These are phyloP conservation scores for Curvularia eragrostidis DNA, from an alignment of 2,329 filamentous ascomycete genomes.

Conservation along the genomic window DNA sequence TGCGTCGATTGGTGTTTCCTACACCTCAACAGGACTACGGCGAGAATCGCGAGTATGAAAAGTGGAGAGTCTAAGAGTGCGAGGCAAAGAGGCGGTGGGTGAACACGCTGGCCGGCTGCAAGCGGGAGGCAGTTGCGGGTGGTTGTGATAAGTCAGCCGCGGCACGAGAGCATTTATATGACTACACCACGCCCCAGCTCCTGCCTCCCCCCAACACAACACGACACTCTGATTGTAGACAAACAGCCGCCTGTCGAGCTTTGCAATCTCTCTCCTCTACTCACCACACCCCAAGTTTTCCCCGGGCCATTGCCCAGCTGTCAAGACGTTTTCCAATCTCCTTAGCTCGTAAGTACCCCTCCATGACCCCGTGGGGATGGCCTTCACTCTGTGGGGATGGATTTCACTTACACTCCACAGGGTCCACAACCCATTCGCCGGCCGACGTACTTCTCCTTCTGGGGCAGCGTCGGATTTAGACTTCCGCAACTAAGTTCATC, in stretches of 20 bases:
- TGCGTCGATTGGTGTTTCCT: slow-evolving; percentile 33
- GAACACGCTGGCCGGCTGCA: slow-evolving; percentile 35
- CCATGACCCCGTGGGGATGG: slow-evolving; percentile 14
- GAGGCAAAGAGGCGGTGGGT: slow-evolving; percentile 42
- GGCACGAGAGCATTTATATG: slow-evolving; percentile 30
- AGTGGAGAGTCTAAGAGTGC: slow-evolving; percentile 28
- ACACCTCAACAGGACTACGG: slow-evolving; percentile 10
- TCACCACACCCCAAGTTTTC: slow-evolving; percentile 21
- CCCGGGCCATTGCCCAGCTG: slow-evolving; percentile 62
- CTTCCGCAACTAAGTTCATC: slow-evolving; percentile 46
- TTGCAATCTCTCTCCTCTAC: slow-evolving; percentile 17
- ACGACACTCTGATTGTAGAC: slow-evolving; percentile 13
- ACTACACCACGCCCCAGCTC: slow-evolving; percentile 10
- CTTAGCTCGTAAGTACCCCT: slow-evolving; percentile 82
- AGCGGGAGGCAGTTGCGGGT: slow-evolving; percentile 29
- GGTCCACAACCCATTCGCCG: slow-evolving; percentile 94
- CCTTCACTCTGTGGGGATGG: slow-evolving; percentile 8
- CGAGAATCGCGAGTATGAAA: slow-evolving; percentile 30
- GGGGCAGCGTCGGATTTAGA: slow-evolving; percentile 75
- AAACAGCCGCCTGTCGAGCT: slow-evolving; percentile 15
- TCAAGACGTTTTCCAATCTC: slow-evolving; percentile 98
- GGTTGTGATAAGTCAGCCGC: slow-evolving; percentile 31
- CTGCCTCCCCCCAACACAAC: slow-evolving; percentile 18
- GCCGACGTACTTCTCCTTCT: slow-evolving; percentile 88
- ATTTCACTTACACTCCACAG: slow-evolving; percentile 57